Base-by-base conservation (phyloP, 805 yeast genomes). In the Maudiozyma pseudohumilis region DNA sequence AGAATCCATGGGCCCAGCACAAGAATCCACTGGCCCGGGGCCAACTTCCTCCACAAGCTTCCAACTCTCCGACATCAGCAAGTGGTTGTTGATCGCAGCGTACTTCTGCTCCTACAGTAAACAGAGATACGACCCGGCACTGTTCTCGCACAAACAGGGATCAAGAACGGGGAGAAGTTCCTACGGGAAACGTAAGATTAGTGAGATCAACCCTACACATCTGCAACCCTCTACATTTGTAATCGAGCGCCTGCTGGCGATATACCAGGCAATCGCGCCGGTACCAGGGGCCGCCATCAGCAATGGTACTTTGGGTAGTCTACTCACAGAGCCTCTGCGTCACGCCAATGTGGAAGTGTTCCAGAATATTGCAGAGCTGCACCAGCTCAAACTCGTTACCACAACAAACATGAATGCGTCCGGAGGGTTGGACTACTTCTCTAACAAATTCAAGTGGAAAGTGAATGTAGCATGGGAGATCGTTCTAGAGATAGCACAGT, bases 41-140 rank as follows among this genome's bases (percentile, higher is more conserved):
- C n/a, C 29, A 26, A 6, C 7, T 8, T 26, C 29, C 12, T 6
- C 12, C 13, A 26, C 7, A 38, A 46, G 57, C 1, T 57, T 67
- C 36, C 79, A 77, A 45, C 60, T 83, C 29, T 75, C 88, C 0
- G 53, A 52, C 7, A 69, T 73, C 35, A 71, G 89, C 2, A 81
- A 83, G 51, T 84, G 72, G 51, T 59, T 88, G n/a, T 59, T 87
- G 12, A 70, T 86, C 23, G 85, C 95, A 1, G 78, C 94, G 1
- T 88, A 81, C 55, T 61, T 87, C 34, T 94, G 95, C 1, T 85
- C 95, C 0, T 82, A 73, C 52, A 74, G 76, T 39, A 82, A 80
- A 22, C 76, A 80, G 2, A 72, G 74, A 42, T 71, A 70, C 50
- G 96, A 87, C 56, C 62, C 77, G 49, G 71, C 75, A 36, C 64